phyloP scores from a whole-genome alignment of 768 basidiomycete genomes.

The Tephrocybe sp. region DNA sequence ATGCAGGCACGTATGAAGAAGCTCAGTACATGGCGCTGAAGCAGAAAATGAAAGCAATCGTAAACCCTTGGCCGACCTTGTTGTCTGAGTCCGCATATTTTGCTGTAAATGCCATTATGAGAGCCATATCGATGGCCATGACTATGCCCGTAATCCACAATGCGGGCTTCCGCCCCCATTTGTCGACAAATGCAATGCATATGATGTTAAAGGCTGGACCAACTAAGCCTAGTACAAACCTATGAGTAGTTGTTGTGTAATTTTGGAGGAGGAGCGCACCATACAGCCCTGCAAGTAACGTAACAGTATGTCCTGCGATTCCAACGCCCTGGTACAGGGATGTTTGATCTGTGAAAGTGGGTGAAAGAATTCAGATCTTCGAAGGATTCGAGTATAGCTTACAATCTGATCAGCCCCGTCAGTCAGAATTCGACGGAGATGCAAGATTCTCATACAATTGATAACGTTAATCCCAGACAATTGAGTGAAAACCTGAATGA shows the following conservation, averaged over 20 bases:
- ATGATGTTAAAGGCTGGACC: slow-evolving; percentile 10
- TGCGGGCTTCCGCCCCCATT: slow-evolving; percentile 10
- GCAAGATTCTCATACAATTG: not conserved
- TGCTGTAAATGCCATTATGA: slow-evolving; percentile 9
- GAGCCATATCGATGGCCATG: slow-evolving; percentile 12
- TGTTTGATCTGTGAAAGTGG: slow-evolving; percentile 4
- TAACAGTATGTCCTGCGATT: slow-evolving; percentile 9
- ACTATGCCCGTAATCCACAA: slow-evolving; percentile 12
- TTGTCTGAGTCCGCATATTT: slow-evolving; percentile 2
- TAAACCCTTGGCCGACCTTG: slow-evolving; percentile 10
- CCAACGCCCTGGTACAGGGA: slow-evolving; percentile 4
- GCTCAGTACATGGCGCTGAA: slow-evolving; percentile 4
- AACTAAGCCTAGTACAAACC: not conserved
- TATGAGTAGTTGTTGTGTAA: not conserved
- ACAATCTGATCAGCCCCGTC: not conserved
- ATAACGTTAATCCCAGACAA: slow-evolving; percentile 10
- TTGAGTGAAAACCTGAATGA: slow-evolving; percentile 8
- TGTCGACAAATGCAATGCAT: slow-evolving; percentile 8
- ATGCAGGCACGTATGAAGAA: not conserved
- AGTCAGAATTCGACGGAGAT: not conserved
- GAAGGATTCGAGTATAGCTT: not conserved
- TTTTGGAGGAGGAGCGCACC: not conserved
- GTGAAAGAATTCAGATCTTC: not conserved
- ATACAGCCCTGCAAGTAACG: slow-evolving; percentile 7
- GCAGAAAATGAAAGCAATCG: slow-evolving; percentile 10